Evolutionary conservation across 345 rosid species (phyloP).

Genomic region (Syzygium jambos): DNA sequence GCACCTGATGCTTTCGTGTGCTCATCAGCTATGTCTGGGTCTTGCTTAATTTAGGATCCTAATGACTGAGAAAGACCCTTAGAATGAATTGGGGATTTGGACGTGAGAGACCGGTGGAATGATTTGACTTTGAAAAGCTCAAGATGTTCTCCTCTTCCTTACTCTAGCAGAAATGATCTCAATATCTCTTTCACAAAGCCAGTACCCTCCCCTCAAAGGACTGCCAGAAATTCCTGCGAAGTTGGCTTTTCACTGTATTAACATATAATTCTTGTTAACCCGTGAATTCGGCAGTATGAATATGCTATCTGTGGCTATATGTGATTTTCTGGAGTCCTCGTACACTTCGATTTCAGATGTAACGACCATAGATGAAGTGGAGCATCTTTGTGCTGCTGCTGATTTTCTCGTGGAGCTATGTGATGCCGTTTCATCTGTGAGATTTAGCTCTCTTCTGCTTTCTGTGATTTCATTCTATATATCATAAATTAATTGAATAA

Average conservation of each 20-base stretch:
- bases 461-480: background rate
- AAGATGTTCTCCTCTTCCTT: background rate
- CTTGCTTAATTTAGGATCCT: too few species aligned
- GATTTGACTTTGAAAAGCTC: background rate
- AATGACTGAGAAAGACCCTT: background rate
- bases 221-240: background rate
- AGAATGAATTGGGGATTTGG: background rate
- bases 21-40: background rate
- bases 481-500: background rate
- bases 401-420: conserved; percentile 78
- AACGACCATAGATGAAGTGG: conserved; percentile 44
- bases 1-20: background rate
- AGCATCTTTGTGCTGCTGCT: conserved; percentile 60
- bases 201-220: background rate
- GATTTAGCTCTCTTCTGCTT: conserved; percentile 8
- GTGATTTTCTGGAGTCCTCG: background rate
- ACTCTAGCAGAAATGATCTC: background rate
- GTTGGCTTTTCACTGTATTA: background rate
- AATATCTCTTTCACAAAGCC: background rate
- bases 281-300: background rate
- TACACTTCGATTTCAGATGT: conserved; percentile 27
- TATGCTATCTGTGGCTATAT: background rate
- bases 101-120: background rate
- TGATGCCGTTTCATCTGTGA: conserved; percentile 36
- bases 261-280: background rate